Base-by-base conservation (phyloP, 2,329 filamentous ascomycete species). In the Trichoderma aggressivum region DNA sequence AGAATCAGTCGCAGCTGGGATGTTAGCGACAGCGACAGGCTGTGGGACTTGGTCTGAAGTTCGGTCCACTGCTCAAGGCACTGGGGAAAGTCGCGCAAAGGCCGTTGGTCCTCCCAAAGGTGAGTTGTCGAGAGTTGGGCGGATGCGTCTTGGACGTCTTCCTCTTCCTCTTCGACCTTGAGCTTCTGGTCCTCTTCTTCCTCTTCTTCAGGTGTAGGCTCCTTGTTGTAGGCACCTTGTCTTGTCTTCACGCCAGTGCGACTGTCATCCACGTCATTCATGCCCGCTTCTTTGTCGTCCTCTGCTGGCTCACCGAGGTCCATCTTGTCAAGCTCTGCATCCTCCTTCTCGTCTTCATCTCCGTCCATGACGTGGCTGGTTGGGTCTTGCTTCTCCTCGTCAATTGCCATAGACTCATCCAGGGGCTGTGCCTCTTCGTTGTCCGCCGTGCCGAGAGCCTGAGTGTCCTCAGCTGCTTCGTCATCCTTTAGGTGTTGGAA, bases 1-100 rank as follows among this genome's bases (percentile, higher is more conserved):
- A 99, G 90, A 77, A 99, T 98, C 16, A 99, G 89, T 30, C 96
- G 94, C 21, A 99, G 90, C 78, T 98, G 96, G 74, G 97, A 96
- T 1, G 95, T 97, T 16, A 99, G 86, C 2, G 94, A 91, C 70
- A 97, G 88, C 0, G 96, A 97, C 70, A 98, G 91, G 61, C 92
- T 87, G 74, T 96, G 94, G 0, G 96, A 98, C 70, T 90, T 88
- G 72, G 87, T 87, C 81, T 98, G 94, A 82, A 97, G 96, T 71
- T 90, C 87, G 11, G 90, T 88, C 96, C 97, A 99, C 76, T 95
- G 89, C 66, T 89, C 86, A 72, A 94, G 89, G 30, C 94, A 85
- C 72, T 87, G 84, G 58, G 79, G 79, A 75, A 86, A 85, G 76
- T 86, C 81, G 76, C 86, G 79, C 70, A 89, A 77, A 3, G 80